Evolutionary conservation across 306 rosid species (phyloP), one percentile per base, ranked within the genome.

Genomic region (Bauhinia variegata): DNA sequence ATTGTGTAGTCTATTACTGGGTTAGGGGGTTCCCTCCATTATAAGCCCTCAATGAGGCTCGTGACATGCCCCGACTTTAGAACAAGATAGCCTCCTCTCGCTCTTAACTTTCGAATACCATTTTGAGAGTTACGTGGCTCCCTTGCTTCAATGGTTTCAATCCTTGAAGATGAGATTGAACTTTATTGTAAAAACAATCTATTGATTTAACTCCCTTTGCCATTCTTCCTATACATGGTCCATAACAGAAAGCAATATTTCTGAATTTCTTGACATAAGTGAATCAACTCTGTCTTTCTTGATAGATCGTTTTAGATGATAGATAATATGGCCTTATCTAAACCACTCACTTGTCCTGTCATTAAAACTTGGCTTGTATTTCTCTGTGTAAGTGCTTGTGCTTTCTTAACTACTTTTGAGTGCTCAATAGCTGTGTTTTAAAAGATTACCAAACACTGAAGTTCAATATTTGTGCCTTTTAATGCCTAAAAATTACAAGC

Each of bases 121-220:
- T 23, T 23, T 23, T 23, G 28, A 1, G 55, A 34, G 42, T 47
- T 36, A 14, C 33, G 15, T 5, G 52, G 12, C 32, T 74, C 59
- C 28, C 70, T 41, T 33, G 70, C n/a, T 30, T 33, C 33, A 58
- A 23, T 43, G 44, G 23, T 59, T 65, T 28, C 43, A 10, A 38
- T 9, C 54, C 41, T 17, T 38, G 33, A 8, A 38, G 47, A 15
- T 66, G 34, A 38, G 33, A 28, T 62, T 52, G 31, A 23, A 13
- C 36, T 61, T 23, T 15, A 28, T 33, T 34, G 37, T 51, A 15
- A 28, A 32, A 49, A 50, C 43, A 30, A 30, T 34, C 36, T 54
- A 55, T 57, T 65, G 7, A 36, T 55, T 43, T 11, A 54, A 42
- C 31, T 11, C 3, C 31, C 54, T 16, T 33, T 68, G 15, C 17